phyloP scores from a whole-genome alignment of 2,329 filamentous ascomycete genomes.

The Aspergillus sp. region DNA sequence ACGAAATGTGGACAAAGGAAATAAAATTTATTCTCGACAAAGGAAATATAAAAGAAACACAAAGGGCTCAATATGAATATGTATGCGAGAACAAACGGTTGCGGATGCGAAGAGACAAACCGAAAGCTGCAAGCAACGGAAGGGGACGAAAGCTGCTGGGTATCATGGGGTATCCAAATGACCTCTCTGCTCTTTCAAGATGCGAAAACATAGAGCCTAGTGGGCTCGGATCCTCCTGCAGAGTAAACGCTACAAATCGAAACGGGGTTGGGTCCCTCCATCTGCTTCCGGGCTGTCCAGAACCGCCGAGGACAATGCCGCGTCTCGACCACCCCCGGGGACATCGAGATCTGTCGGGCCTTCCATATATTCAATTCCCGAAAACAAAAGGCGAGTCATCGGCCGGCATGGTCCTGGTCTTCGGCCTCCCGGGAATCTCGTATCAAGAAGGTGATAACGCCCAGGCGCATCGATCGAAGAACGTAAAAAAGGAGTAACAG shows the following conservation, averaged over 20 bases:
- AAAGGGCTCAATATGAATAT: constrained; percentile 37
- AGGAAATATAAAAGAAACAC: constrained; percentile 17
- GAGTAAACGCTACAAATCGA: constrained; percentile 13
- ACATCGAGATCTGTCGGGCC: constrained; percentile 8
- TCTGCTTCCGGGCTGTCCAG: constrained; percentile 5
- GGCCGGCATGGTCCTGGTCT: constrained; percentile 1
- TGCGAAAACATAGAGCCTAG: constrained; percentile 19
- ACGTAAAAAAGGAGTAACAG: constrained; percentile 9
- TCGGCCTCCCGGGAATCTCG: constrained; percentile 8
- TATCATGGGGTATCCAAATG: constrained; percentile 43
- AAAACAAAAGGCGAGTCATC: constrained; percentile 8
- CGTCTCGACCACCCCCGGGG: constrained; percentile 1
- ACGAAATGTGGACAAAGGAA: constrained; percentile 21
- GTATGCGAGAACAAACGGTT: constrained; percentile 26
- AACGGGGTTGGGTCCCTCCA: constrained; percentile 9
- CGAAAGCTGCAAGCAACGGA: constrained; percentile 35
- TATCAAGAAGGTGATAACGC: constrained; percentile 13
- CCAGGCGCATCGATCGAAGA: constrained; percentile 10
- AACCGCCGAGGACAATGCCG: constrained; percentile 7
- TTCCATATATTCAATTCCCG: constrained; percentile 7
- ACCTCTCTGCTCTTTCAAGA: constrained; percentile 32
- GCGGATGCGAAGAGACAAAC: constrained; percentile 27
- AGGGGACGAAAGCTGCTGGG: constrained; percentile 34
- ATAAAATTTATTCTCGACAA: constrained; percentile 19
- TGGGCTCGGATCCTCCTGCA: constrained; percentile 15